Base-by-base conservation (phyloP, 441 rosid genomes). In the Adansonia rubrostipa region DNA sequence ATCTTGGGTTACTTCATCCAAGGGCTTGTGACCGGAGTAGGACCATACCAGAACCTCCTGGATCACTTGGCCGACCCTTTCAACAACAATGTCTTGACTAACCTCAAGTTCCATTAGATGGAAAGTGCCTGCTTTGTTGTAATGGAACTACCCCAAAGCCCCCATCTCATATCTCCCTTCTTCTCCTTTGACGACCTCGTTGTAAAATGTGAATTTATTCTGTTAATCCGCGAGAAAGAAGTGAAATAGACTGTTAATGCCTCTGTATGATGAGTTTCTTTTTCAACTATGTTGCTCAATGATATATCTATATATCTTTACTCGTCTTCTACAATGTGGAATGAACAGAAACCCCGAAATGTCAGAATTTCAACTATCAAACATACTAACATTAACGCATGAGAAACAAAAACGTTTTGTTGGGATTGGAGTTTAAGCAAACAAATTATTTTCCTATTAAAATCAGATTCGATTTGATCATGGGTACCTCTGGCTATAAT, bases 31-130 rank as follows among this genome's bases (percentile, higher is more conserved):
- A 96, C 97, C 0, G 98, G 99, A 0, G 98, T 87, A 6, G 99
- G 98, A 17, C 99, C 98, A 9, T 96, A 76, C 92, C 99, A 96
- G 80, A 96, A 94, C 92, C 93, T 96, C 22, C 86, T 94, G 77
- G 98, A 96, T 79, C 99, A 93, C 80, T 82, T 96, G 92, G 88
- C 98, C 15, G 99, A 96, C 81, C 99, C 98, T 0, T 85, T 92
- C 81, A 87, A 93, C 93, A 96, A 93, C 94, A 96, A 96, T 53
- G 1, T 96, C 81, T 83, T 96, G 86, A 96, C 99, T 50, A 93
- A 89, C 86, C 94, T 96, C 82, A 96, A 96, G 89, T 96, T 96
- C 83, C 99, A 96, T 78, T 92, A 82, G 89, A 74, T 44, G 17
- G 14, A 28, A 79, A 58, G 24, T 22, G 33, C 22, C 4, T 28